Evolutionary conservation across 208 protist species (phyloP).

Genomic region (Crithidia sp.): DNA sequence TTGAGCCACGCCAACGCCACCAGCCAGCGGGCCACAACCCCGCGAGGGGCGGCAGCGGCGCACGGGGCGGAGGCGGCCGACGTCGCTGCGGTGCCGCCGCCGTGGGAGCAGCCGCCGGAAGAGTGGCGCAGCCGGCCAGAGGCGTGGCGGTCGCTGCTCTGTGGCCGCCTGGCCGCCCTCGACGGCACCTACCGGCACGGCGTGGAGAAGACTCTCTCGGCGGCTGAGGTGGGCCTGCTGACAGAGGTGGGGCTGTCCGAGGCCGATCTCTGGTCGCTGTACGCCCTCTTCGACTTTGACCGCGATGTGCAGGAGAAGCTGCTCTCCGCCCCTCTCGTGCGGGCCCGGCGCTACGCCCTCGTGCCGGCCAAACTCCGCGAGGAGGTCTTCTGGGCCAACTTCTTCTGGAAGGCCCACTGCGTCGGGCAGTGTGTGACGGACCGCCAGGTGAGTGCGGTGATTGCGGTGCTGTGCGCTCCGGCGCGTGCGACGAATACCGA

Average conservation of each 20-base stretch:
- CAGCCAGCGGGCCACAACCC: not conserved
- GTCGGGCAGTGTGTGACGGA: conserved; percentile 60
- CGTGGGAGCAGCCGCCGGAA: conserved; percentile 67
- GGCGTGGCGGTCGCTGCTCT: conserved; percentile 62
- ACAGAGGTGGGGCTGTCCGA: conserved; percentile 64
- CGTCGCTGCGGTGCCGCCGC: conserved; percentile 20
- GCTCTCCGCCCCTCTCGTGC: conserved; percentile 39
- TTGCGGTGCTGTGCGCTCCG: conserved; percentile 71
- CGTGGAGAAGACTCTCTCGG: conserved; percentile 45
- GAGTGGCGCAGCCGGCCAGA: conserved; percentile 57
- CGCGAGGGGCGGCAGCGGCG: not conserved
- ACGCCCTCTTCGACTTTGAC: conserved; percentile 57
- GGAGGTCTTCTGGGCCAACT: conserved; percentile 81
- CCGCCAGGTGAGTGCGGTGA: conserved; percentile 59
- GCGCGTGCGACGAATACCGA: conserved; percentile 2
- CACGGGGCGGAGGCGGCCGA: not conserved
- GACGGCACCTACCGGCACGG: conserved; percentile 75
- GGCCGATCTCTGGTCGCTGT: conserved; percentile 37
- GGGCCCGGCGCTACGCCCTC: conserved; percentile 71
- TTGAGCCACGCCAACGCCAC: not conserved
- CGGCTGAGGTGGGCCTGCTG: conserved; percentile 59
- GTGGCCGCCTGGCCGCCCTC: conserved; percentile 45
- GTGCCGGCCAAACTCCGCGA: conserved; percentile 76
- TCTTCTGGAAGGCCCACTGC: conserved; percentile 86
- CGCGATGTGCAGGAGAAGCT: conserved; percentile 72